Evolutionary conservation across 75 land plant species (phyloP).

Genomic region (Ceratopteris richardii): DNA sequence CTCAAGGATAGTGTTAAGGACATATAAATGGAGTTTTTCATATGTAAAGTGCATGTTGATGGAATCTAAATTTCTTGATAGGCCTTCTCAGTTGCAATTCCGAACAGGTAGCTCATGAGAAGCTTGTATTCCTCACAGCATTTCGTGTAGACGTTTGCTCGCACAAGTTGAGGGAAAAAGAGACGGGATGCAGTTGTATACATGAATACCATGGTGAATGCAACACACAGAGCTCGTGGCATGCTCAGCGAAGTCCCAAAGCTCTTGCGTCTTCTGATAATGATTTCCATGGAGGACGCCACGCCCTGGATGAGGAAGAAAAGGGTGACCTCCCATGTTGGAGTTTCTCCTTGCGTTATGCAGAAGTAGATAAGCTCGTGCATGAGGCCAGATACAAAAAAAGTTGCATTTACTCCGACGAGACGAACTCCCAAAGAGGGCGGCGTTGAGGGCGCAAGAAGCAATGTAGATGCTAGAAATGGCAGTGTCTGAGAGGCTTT

Average conservation of each 20-base stretch:
- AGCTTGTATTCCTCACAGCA: too few relatives aligned
- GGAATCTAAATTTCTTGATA: too few relatives aligned
- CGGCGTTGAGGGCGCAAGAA: too few relatives aligned
- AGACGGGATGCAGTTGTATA: slow-evolving; percentile 20
- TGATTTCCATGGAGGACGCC: slow-evolving; percentile 8
- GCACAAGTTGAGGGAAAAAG: slow-evolving; percentile 16
- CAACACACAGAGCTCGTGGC: slow-evolving; percentile 5
- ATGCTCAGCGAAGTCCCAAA: neutral
- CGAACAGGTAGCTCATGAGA: too few relatives aligned
- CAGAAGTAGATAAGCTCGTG: slow-evolving; percentile 26
- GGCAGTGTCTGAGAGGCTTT: too few relatives aligned
- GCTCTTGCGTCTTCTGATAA: slow-evolving; percentile 1
- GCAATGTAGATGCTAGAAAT: too few relatives aligned
- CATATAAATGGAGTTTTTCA: too few relatives aligned
- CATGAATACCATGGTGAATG: slow-evolving; percentile 8
- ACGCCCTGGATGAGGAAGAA: slow-evolving; percentile 23
- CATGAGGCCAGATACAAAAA: slow-evolving; percentile 26
- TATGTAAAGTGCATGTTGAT: too few relatives aligned
- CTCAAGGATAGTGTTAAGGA: too few relatives aligned
- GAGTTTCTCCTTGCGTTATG: slow-evolving; percentile 8
- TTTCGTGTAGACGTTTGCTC: too few relatives aligned
- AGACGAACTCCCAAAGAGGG: too few relatives aligned
- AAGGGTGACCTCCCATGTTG: slow-evolving; percentile 22
- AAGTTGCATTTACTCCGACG: neutral
- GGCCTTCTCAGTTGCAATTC: too few relatives aligned